Evolutionary conservation across 768 basidiomycete genomes (phyloP), one percentile per base, ranked within the genome.

Genomic region (Austroboletus festivus): DNA sequence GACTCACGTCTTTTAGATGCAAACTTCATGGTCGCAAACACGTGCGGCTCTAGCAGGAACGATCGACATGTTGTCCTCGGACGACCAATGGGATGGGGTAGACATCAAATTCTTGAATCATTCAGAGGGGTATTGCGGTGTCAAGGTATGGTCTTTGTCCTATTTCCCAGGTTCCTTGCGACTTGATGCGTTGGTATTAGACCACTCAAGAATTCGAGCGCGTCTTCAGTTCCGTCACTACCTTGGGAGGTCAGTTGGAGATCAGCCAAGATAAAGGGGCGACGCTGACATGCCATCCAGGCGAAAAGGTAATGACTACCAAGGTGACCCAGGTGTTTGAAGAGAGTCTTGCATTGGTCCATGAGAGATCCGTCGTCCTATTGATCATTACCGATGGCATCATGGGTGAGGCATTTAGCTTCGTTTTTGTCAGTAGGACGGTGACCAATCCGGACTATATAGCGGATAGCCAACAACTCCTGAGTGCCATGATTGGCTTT

Each of bases 361-460:
- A 20, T 11, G 51, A 50, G 26, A 46, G 15, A 33, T 52, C 57
- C 11, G 52, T 51, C 20, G 5, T 50, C 11, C 26, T 61, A 3
- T 16, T 63, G 21, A 53, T 62, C 35, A 6, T 62, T 42, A 61
- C 58, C 10, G 61, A 62, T 11, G 58, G 51, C 11, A 31, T 57
- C 21, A 44, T 58, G 16, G 22, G 61, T 58, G 38, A 57, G 61
- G 16, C 3, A 18, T 28, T 12, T 23, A 18, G 15, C 2, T 19
- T 16, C 9, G n/a, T 28, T 28, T 10, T 16, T 4, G 12, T 12
- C 33, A n/a, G n/a, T 16, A 23, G 2, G 5, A 41, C 6, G 22
- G n/a, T 0, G 22, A n/a, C 35, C 38, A 5, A 41, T 6, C 22
- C n/a, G n/a, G n/a, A n/a, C n/a, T n/a, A n/a, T n/a, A n/a, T n/a